Percentiles rank a stretch among this genome's conserved stretches.
Evolutionary conservation across 176 grass and related monocot species (phyloP).

Genomic region (Guadua angustifolia): DNA sequence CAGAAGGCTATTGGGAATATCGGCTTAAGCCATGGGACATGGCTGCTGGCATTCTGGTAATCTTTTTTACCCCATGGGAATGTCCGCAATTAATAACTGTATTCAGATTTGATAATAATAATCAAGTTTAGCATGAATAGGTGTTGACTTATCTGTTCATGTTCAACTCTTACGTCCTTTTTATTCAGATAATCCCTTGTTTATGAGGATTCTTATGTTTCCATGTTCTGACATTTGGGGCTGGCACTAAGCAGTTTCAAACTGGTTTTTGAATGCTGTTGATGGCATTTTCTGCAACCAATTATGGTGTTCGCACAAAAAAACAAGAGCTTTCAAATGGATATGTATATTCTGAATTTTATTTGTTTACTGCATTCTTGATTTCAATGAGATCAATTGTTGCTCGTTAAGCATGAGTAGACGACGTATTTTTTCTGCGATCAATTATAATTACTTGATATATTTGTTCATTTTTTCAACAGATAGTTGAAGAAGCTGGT

Average conservation of each 20-base stretch:
- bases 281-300: constrained; percentile 3
- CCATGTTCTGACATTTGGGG: background rate
- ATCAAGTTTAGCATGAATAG: background rate
- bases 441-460: constrained; percentile 30
- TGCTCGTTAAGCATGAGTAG: constrained; percentile 10
- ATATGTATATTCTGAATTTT: constrained; percentile 18
- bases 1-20: constrained; percentile 96
- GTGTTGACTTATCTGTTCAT: background rate
- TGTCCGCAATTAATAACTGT: background rate
- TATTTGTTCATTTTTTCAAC: constrained; percentile 19
- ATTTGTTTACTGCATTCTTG: background rate
- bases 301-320: background rate
- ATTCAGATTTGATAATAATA: constrained; percentile 11
- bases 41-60: constrained; percentile 94
- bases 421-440: background rate
- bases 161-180: background rate
- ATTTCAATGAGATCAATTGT: constrained; percentile 5
- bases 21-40: constrained; percentile 97
- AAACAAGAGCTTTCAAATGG: constrained; percentile 7
- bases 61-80: background rate
- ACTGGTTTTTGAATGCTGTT: background rate
- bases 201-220: background rate
- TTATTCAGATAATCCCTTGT: constrained; percentile 19
- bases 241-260: background rate
- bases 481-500: constrained; percentile 98